These are phyloP conservation scores for Baudoinia panamericana DNA, from an alignment of 495 filamentous ascomycete species.

Conservation along the genomic window DNA sequence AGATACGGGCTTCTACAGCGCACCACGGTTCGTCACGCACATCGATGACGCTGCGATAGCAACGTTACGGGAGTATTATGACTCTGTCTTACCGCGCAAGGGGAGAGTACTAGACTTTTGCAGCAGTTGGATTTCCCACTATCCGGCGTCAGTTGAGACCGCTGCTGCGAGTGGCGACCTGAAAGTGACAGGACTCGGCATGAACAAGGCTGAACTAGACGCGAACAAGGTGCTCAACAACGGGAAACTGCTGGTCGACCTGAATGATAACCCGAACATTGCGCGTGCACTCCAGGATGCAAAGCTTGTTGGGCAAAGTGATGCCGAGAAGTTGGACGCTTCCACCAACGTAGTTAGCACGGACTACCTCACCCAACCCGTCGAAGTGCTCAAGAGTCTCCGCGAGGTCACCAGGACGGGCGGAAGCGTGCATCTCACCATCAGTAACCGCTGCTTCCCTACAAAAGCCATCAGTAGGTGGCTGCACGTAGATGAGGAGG, in stretches of 20 bases:
- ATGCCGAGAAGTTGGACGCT: conserved; percentile 22
- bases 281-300: conserved; percentile 8
- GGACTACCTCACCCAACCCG: conserved; percentile 34
- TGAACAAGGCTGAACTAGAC: conserved; percentile 31
- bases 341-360: conserved; percentile 34
- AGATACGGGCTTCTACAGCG: conserved; percentile 32
- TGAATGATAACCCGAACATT: conserved; percentile 28
- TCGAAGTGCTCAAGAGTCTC: conserved; percentile 28
- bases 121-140: conserved; percentile 34
- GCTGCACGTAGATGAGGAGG: conserved; percentile 19
- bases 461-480: conserved; percentile 27
- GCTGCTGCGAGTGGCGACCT: conserved; percentile 38
- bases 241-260: conserved; percentile 24
- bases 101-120: conserved; percentile 35
- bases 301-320: conserved; percentile 1
- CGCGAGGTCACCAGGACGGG: conserved; percentile 21
- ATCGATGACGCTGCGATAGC: conserved; percentile 36
- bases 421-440: conserved; percentile 33
- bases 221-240: conserved; percentile 27
- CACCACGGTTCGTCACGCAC: conserved; percentile 36
- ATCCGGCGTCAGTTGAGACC: conserved; percentile 24
- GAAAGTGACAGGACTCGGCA: conserved; percentile 35
- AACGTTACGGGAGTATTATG: conserved; percentile 30
- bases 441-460: conserved; percentile 39
- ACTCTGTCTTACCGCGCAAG: conserved; percentile 18